Percentiles rank a stretch among this genome's conserved stretches.
phyloP scores from a whole-genome alignment of 2,329 filamentous ascomycete genomes.

The Fusarium cyanostomum region DNA sequence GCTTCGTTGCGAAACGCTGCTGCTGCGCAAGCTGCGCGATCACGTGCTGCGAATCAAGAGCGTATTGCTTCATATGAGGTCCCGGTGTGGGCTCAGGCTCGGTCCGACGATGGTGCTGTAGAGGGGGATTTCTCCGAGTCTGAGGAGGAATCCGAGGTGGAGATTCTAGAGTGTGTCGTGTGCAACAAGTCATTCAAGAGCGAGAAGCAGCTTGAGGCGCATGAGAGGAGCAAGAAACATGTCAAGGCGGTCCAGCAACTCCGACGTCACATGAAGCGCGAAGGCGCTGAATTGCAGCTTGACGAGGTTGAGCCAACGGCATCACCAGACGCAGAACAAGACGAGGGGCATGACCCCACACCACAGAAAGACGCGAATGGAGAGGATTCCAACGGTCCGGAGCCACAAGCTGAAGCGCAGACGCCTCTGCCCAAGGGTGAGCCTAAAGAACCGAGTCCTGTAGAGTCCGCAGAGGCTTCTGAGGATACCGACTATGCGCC shows the following conservation, averaged over 20 bases:
- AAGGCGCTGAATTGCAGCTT: slow-evolving; percentile 72
- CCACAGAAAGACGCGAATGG: background rate
- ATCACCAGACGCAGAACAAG: background rate
- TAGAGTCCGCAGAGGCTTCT: slow-evolving; percentile 26
- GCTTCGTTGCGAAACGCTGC: slow-evolving; percentile 79
- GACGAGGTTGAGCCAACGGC: slow-evolving; percentile 29
- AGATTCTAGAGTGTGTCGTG: slow-evolving; percentile 76
- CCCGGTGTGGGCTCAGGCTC: slow-evolving; percentile 78
- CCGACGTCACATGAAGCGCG: slow-evolving; percentile 81
- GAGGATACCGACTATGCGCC: slow-evolving; percentile 58
- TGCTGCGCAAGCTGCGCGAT: slow-evolving; percentile 83
- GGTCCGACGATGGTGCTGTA: slow-evolving; percentile 59
- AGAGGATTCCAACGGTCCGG: background rate
- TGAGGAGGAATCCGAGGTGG: slow-evolving; percentile 63
- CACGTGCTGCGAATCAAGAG: slow-evolving; percentile 81
- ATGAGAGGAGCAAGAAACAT: slow-evolving; percentile 98
- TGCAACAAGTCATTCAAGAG: slow-evolving; percentile 89
- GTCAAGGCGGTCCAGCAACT: slow-evolving; percentile 84
- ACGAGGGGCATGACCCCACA: background rate
- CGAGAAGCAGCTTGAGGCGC: slow-evolving; percentile 88
- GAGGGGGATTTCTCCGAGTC: slow-evolving; percentile 71
- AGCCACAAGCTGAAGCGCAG: background rate
- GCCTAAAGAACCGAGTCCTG: slow-evolving; percentile 3
- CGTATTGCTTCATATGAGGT: slow-evolving; percentile 72
- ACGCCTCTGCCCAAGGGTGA: background rate